Evolutionary conservation across 257 asterid genomes (phyloP).

Genomic region (Ligustrum vulgare): DNA sequence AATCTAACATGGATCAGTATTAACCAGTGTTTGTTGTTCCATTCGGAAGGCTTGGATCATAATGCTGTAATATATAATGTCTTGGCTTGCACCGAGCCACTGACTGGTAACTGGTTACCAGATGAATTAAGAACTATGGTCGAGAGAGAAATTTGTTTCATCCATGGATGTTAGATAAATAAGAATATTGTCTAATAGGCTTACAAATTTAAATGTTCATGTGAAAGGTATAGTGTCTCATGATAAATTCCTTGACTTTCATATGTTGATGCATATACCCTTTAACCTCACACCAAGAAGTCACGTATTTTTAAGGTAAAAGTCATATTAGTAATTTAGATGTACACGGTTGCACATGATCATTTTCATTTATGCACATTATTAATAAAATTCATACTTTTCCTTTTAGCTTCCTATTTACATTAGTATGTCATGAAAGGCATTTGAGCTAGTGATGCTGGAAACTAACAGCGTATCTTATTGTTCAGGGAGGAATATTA

Average conservation of each 20-base stretch:
- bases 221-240: neutral
- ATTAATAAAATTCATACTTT: too few relatives aligned
- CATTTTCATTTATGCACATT: neutral
- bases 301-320: neutral
- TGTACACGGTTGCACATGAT: too few relatives aligned
- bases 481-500: conserved; percentile 69
- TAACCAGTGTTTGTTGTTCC: neutral
- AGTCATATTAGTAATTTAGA: neutral
- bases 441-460: neutral
- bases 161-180: neutral
- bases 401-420: neutral
- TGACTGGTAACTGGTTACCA: neutral
- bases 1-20: neutral
- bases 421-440: conserved; percentile 2
- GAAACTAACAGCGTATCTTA: neutral
- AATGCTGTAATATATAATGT: neutral
- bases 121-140: neutral
- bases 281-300: neutral
- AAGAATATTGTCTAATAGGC: neutral
- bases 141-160: neutral
- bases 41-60: neutral
- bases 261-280: neutral
- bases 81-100: neutral
- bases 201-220: neutral
- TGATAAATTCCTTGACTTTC: neutral